Conservation (phyloP, 2,329 filamentous ascomycete genomes). For the Exophiala mesophila region DNA sequence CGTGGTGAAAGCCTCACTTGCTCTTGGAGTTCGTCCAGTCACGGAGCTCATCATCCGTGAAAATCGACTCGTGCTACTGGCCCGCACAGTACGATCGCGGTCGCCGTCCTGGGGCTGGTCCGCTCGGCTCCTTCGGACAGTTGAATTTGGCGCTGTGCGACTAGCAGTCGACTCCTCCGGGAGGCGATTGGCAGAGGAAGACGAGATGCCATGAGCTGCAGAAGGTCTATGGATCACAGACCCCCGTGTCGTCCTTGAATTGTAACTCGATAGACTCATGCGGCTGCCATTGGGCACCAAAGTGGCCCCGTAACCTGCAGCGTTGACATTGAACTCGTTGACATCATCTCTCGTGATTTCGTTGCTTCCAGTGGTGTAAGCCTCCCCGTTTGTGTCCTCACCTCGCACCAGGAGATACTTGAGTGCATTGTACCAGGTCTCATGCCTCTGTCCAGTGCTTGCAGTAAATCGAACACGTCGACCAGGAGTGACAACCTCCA, state of each 20-base stretch:
- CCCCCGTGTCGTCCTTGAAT: constrained; percentile 60
- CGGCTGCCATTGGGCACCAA: constrained; percentile 40
- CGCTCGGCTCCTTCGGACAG: constrained; percentile 29
- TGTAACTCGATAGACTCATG: constrained; percentile 70
- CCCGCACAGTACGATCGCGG: constrained; percentile 44
- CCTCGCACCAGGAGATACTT: constrained; percentile 85
- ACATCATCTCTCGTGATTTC: constrained; percentile 57
- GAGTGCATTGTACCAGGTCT: constrained; percentile 97
- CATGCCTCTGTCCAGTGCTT: constrained; percentile 85
- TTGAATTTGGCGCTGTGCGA: constrained; percentile 24
- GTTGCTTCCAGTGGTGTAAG: constrained; percentile 45
- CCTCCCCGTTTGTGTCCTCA: constrained; percentile 40
- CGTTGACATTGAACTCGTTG: constrained; percentile 88
- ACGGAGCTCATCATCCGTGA: constrained; percentile 44
- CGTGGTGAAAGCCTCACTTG: constrained; percentile 16
- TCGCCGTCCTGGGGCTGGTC: constrained; percentile 43
- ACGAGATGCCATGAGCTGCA: constrained; percentile 35
- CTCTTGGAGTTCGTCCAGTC: constrained; percentile 40
- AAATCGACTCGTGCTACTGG: constrained; percentile 24
- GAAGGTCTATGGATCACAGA: constrained; percentile 35
- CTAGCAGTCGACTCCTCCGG: constrained; percentile 31
- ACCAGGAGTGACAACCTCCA: constrained; percentile 84
- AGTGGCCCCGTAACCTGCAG: constrained; percentile 53
- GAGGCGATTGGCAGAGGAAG: constrained; percentile 31
- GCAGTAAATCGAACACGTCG: constrained; percentile 91